phyloP scores from a whole-genome alignment of 768 basidiomycete species.

The Suillus spraguei region DNA sequence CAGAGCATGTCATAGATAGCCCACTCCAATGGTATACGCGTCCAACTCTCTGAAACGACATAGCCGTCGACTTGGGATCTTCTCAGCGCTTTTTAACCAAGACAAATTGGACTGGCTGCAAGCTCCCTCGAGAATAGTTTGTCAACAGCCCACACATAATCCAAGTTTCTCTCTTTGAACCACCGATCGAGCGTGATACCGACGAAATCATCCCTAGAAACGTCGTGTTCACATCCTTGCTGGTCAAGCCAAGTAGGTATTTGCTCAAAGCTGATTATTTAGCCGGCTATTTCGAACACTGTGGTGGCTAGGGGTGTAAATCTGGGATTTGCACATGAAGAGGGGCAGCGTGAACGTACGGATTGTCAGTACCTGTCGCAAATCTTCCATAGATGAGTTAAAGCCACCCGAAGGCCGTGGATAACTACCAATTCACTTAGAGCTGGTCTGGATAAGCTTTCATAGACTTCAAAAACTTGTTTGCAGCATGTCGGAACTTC shows the following conservation, averaged over 20 bases:
- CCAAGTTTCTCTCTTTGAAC: neutral
- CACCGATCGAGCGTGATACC: neutral
- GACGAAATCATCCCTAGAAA: neutral
- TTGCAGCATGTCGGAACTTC: too few species aligned
- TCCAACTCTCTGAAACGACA: slow-evolving; percentile 5
- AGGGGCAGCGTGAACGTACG: neutral
- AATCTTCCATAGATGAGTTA: too few species aligned
- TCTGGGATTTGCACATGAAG: neutral
- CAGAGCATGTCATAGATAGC: too few species aligned
- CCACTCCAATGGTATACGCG: too few species aligned
- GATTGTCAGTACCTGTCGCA: too few species aligned
- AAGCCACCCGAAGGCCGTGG: too few species aligned
- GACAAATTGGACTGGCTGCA: neutral
- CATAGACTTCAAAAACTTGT: too few species aligned
- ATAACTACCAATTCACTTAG: too few species aligned
- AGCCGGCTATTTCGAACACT: slow-evolving; percentile 1
- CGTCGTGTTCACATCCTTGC: neutral
- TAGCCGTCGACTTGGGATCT: slow-evolving; percentile 2
- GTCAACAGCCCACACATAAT: neutral
- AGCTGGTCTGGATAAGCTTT: too few species aligned
- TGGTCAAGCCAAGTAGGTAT: neutral
- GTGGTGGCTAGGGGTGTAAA: neutral
- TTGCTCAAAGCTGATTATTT: neutral
- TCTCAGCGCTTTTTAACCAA: neutral
- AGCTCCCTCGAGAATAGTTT: neutral